phyloP scores from a whole-genome alignment of 2,329 filamentous ascomycete genomes.

The Epichloe amarillans region DNA sequence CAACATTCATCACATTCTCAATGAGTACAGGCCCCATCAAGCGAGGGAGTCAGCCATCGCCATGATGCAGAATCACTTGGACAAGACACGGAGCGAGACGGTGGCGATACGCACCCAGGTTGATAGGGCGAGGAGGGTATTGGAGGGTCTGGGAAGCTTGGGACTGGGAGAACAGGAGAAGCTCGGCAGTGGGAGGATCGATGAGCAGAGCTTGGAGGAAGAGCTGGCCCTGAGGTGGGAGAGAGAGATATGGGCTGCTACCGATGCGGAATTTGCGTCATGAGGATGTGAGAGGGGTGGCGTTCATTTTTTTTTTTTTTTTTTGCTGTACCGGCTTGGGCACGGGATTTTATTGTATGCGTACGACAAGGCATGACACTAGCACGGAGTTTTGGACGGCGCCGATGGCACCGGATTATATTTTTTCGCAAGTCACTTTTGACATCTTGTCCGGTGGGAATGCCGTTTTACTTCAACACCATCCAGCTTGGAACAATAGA shows the following conservation, averaged over 20 bases:
- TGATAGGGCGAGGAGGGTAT: conserved; percentile 58
- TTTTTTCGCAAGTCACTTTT: no score
- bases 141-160: conserved; percentile 53
- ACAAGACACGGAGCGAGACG: conserved; percentile 60
- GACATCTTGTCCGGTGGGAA: no score
- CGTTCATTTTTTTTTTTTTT: neutral
- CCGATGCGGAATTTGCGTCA: conserved; percentile 27
- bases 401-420: no score
- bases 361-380: neutral
- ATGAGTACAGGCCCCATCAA: conserved; percentile 89
- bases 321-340: neutral
- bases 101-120: conserved; percentile 51
- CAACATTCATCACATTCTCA: conserved; percentile 87
- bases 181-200: conserved; percentile 4
- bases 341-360: no score
- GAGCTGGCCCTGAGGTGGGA: conserved; percentile 14
- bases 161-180: conserved; percentile 13
- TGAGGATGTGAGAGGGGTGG: neutral
- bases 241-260: conserved; percentile 27
- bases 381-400: neutral
- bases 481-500: no score
- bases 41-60: conserved; percentile 76
- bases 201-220: conserved; percentile 7
- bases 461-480: no score
- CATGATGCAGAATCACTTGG: conserved; percentile 76